phyloP scores from a whole-genome alignment of 495 filamentous ascomycete species.

The Haplographium delicatum region DNA sequence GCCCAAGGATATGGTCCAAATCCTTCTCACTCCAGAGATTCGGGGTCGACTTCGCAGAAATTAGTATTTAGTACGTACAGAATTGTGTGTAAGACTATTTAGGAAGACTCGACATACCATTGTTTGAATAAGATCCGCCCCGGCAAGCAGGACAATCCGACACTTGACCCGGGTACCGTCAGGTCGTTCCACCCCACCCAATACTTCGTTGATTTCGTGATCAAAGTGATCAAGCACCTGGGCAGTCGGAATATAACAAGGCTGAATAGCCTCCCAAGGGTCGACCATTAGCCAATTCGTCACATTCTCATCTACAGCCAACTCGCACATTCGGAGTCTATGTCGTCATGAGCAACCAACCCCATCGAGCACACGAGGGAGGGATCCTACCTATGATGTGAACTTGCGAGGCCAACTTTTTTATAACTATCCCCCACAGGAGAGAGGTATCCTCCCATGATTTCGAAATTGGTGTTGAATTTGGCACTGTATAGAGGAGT shows the following conservation, averaged over 20 bases:
- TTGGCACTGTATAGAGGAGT: too few relatives aligned
- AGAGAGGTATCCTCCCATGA: constrained; percentile 77
- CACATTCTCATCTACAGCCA: constrained; percentile 72
- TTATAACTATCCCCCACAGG: constrained; percentile 85
- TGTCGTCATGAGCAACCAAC: not conserved
- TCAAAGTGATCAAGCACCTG: constrained; percentile 85
- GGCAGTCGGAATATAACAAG: constrained; percentile 82
- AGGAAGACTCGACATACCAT: constrained; percentile 53
- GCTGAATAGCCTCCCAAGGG: constrained; percentile 46
- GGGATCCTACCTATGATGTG: constrained; percentile 60
- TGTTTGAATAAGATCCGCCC: constrained; percentile 82
- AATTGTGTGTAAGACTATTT: too few relatives aligned
- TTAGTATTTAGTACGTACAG: too few relatives aligned
- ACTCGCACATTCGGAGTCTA: constrained; percentile 59
- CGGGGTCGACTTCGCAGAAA: too few relatives aligned
- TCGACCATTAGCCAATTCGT: constrained; percentile 83
- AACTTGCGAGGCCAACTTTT: constrained; percentile 77
- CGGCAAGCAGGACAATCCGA: constrained; percentile 70
- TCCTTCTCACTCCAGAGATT: constrained; percentile 79
- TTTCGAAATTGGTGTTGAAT: constrained; percentile 78
- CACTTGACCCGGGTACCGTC: constrained; percentile 48
- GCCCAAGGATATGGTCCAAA: constrained; percentile 79
- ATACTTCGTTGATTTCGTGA: constrained; percentile 76
- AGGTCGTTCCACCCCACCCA: constrained; percentile 63
- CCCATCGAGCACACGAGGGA: not conserved